These are phyloP conservation scores for Pouteria campechiana DNA, from an alignment of 179 eudicot genomes.

Conservation along the genomic window DNA sequence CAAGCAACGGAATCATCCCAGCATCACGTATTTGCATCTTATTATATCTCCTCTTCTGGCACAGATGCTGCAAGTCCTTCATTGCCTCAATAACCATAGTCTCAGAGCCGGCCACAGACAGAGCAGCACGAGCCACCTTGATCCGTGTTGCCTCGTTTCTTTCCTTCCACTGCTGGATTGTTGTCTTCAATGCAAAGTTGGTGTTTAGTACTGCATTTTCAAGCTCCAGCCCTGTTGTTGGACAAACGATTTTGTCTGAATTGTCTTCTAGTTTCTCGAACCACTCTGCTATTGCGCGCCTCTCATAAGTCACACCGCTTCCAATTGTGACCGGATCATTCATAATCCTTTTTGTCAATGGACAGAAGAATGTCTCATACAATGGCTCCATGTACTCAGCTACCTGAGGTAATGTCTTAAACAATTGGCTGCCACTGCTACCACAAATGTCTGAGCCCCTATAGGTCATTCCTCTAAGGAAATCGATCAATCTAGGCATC, in stretches of 20 bases:
- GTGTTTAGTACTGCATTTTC: conserved; percentile 29
- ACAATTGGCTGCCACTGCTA: conserved; percentile 15
- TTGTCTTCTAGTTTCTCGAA: conserved; percentile 23
- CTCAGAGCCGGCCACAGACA: conserved; percentile 44
- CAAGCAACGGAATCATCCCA: conserved; percentile 59
- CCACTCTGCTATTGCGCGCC: conserved; percentile 46
- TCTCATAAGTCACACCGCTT: conserved; percentile 70
- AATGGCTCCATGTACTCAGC: conserved; percentile 55
- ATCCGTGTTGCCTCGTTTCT: conserved; percentile 60
- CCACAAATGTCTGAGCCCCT: conserved; percentile 11
- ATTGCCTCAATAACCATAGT: conserved; percentile 54
- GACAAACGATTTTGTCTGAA: conserved; percentile 37
- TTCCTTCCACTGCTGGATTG: conserved; percentile 71
- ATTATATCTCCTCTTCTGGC: conserved; percentile 29
- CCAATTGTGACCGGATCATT: conserved; percentile 76
- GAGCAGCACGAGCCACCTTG: conserved; percentile 44
- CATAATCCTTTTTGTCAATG: conserved; percentile 63
- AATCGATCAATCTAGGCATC: conserved; percentile 12
- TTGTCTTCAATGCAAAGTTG: conserved; percentile 53
- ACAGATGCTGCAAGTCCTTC: conserved; percentile 35
- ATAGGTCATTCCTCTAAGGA: conserved; percentile 21
- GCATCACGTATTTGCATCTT: conserved; percentile 22
- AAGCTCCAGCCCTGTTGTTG: conserved; percentile 43
- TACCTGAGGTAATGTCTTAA: conserved; percentile 17
- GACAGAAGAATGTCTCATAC: conserved; percentile 62